phyloP scores from a whole-genome alignment of 2,329 filamentous ascomycete species.

The Neocucurbitaria cava region DNA sequence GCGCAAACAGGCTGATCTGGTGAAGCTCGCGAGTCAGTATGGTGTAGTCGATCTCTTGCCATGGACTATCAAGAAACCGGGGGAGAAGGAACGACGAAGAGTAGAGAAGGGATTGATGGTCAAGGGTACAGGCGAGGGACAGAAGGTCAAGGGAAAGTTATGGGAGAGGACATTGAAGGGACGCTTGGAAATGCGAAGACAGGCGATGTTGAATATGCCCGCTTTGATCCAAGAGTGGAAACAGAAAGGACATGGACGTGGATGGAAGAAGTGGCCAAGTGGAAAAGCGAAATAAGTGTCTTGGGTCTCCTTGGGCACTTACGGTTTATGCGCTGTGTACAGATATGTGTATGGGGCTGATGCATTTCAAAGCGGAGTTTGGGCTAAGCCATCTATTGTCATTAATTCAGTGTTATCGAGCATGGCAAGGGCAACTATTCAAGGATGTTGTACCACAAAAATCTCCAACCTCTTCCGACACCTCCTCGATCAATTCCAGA shows the following conservation, averaged over 20 bases:
- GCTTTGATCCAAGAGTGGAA: constrained; percentile 92
- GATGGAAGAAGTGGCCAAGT: constrained; percentile 77
- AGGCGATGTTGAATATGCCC: constrained; percentile 95
- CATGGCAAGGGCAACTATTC: no score
- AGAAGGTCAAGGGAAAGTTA: constrained; percentile 93
- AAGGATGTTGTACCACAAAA: no score
- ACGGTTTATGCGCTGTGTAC: constrained; percentile 14
- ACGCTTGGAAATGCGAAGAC: constrained; percentile 84
- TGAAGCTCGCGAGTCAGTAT: constrained; percentile 80
- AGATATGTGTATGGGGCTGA: constrained; percentile 20
- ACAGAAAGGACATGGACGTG: constrained; percentile 73
- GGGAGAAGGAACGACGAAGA: constrained; percentile 71
- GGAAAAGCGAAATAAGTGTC: constrained; percentile 33
- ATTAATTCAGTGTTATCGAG: no score
- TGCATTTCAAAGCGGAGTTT: constrained; percentile 20
- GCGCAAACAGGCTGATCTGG: constrained; percentile 86
- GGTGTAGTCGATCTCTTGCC: constrained; percentile 84
- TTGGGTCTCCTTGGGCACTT: neutral
- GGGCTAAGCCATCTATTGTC: constrained; percentile 6
- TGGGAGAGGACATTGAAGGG: constrained; percentile 87
- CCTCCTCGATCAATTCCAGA: no score
- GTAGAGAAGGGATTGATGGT: constrained; percentile 82
- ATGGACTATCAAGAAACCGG: constrained; percentile 76
- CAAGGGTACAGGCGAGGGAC: constrained; percentile 90
- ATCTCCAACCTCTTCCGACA: no score